Base-by-base conservation (phyloP, 257 asterid species). In the Solanum acaule region DNA sequence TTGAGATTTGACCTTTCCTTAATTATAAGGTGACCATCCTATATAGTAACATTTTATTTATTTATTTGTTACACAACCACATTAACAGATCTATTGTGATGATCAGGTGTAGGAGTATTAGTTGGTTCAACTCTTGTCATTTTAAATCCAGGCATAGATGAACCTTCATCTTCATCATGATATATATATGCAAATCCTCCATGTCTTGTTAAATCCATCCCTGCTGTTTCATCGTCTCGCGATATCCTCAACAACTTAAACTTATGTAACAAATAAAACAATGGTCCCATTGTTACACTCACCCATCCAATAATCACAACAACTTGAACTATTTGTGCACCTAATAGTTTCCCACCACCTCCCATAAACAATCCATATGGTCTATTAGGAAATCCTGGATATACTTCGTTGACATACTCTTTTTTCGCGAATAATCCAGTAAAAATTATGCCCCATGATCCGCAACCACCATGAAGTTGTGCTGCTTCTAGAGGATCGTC, bases 401-500 rank as follows among this genome's bases (percentile, higher is more conserved):
- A 96, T 23, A 96, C 98, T 90, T 96, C 93, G 18, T 91, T 90
- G 88, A 95, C 98, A 23, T 95, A 95, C 13, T 91, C 89, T 90
- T 96, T 90, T 0, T 92, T 89, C 0, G 99, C 99, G 22, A 96
- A 96, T 70, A 96, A 56, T 10, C 96, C 96, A 2, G 99, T 95
- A 88, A 96, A 96, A 2, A 96, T 91, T 3, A 96, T 72, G 0
- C 99, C 99, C 99, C 99, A 96, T 10, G 94, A 92, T 3, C 99
- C 99, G 56, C 99, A 96, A 0, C 99, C 99, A 0, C 99, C 99
- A 90, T 96, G 99, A 40, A 96, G 76, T 85, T 96, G 99, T n/a
- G 99, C 99, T 33, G 99, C 99, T 93, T 96, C 99, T 27, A 96
- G 18, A 1, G 99, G 99, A 77, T 96, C 99, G 86, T 96, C 99